phyloP scores from a whole-genome alignment of 2,329 filamentous ascomycete species.

The Penicillium sp. region DNA sequence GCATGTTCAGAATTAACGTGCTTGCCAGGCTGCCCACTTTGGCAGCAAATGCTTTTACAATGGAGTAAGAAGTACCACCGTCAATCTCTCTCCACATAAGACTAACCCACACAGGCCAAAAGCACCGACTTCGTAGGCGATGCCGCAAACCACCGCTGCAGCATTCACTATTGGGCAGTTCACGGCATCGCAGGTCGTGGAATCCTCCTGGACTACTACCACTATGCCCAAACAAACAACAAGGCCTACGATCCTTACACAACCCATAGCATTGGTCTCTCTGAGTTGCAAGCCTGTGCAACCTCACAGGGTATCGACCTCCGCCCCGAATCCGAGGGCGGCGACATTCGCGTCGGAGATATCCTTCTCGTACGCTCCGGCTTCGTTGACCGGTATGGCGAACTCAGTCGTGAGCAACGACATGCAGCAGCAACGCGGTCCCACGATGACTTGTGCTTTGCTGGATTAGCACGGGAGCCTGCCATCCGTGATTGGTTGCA shows the following conservation, averaged over 20 bases:
- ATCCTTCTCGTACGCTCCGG: slow-evolving; percentile 68
- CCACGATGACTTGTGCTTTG: slow-evolving; percentile 48
- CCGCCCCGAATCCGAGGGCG: slow-evolving; percentile 55
- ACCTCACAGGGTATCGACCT: slow-evolving; percentile 64
- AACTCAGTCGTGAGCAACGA: slow-evolving; percentile 41
- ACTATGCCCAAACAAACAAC: slow-evolving; percentile 54
- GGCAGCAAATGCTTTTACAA: slow-evolving; percentile 44
- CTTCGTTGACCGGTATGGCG: slow-evolving; percentile 60
- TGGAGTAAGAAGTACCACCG: slow-evolving; percentile 28
- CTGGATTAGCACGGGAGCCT: slow-evolving; percentile 56
- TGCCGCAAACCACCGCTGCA: slow-evolving; percentile 40
- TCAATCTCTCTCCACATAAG: background rate
- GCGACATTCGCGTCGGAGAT: slow-evolving; percentile 62
- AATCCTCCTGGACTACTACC: slow-evolving; percentile 45
- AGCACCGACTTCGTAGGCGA: slow-evolving; percentile 37
- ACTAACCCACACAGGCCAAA: slow-evolving; percentile 30
- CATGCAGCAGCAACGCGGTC: slow-evolving; percentile 32
- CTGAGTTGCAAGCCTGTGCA: slow-evolving; percentile 61
- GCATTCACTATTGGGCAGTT: slow-evolving; percentile 46
- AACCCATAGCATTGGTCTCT: slow-evolving; percentile 55
- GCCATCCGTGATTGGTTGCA: slow-evolving; percentile 67
- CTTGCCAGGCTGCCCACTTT: slow-evolving; percentile 40
- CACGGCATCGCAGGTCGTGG: slow-evolving; percentile 47
- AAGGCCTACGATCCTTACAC: slow-evolving; percentile 56
- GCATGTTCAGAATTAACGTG: background rate